Base-by-base conservation (phyloP, 495 filamentous ascomycete species). In the Talaromyces trachyspermus region DNA sequence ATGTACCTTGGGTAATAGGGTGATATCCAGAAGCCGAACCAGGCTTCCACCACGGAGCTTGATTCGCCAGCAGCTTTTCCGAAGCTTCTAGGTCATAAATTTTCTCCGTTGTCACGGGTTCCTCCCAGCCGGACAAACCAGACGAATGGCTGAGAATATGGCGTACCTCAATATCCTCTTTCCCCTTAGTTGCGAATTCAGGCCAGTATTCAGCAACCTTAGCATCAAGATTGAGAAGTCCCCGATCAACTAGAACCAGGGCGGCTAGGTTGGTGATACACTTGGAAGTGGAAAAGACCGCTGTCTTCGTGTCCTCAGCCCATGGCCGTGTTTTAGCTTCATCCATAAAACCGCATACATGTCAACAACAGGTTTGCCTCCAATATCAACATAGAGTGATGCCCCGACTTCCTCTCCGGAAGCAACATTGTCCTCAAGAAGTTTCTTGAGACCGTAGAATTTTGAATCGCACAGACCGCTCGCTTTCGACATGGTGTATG, bases 131-230 rank as follows among this genome's bases (percentile, higher is more conserved):
- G 0, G 67, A 51, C 1, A 70, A 24, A 1, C 62, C 65, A 3
- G 70, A 56, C 0, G 61, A 55, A 43, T 74, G 70, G 48, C 58
- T 61, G 15, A 75, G 56, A 12, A 72, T 14, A 48, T 75, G 71
- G 4, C 58, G 59, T 1, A 75, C 65, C 23, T 60, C 55, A 19
- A 72, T 49, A 12, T 60, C 54, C 22, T 68, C 60, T 18, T 71
- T 70, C n/a, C 66, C 68, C 27, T 66, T 61, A 25, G 49, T 60
- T 23, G 54, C 58, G 39, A 75, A 72, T 23, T 71, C 71, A 1
- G 71, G 70, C 71, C 71, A 75, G 56, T 71, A 68, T 10, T 54
- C 66, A 2, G 61, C 50, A 0, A 71, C 66, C 5, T 61, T 60
- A 22, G 60, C 70, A 25, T 68, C 41, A 1, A 54, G 54, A 42